Evolutionary conservation across 2,329 filamentous ascomycete species (phyloP), one percentile per base, ranked within the genome.

Genomic region (Hypoxylon rubiginosum): DNA sequence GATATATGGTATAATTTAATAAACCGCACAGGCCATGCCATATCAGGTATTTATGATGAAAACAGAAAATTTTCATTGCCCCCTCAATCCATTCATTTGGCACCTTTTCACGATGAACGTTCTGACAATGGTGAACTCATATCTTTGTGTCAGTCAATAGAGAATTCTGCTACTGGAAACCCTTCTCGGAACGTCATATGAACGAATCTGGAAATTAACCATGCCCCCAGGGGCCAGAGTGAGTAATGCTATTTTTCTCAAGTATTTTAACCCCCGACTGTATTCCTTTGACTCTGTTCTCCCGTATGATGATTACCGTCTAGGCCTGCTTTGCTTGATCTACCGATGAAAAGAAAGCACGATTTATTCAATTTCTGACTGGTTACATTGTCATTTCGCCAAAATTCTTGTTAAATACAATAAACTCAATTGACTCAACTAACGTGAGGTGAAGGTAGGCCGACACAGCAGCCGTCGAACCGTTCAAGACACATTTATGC

Each of bases 311-410:
- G 67, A 72, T 66, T 53, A 56, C 60, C 62, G 62, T n/a, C 57
- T 62, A 66, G 66, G 67, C 58, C 69, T 72, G 71, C 67, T 71
- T 72, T 72, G 58, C 67, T 62, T 67, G 66, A 67, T 67, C 45
- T 66, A 43, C 69, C 57, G 71, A 71, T 19, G 39, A 46, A 57
- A 30, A 61, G 34, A 62, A 45, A 36, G 43, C 32, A 52, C 52
- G 19, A 13, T 11, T 34, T 43, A 4, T 58, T 58, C 24, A n/a
- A 43, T 58, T 54, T 51, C 58, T 62, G 53, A 62, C 54, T 62
- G 53, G 58, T 32, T 58, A 28, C 21, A 36, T n/a, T n/a, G n/a
- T n/a, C n/a, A n/a, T n/a, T n/a, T n/a, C n/a, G n/a, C n/a, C n/a
- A n/a, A n/a, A n/a, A n/a, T n/a, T n/a, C n/a, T n/a, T n/a, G n/a